These are phyloP conservation scores for Rhodotorula mucilaginosa DNA, from an alignment of 1,284 basidiomycete species.

Conservation along the genomic window DNA sequence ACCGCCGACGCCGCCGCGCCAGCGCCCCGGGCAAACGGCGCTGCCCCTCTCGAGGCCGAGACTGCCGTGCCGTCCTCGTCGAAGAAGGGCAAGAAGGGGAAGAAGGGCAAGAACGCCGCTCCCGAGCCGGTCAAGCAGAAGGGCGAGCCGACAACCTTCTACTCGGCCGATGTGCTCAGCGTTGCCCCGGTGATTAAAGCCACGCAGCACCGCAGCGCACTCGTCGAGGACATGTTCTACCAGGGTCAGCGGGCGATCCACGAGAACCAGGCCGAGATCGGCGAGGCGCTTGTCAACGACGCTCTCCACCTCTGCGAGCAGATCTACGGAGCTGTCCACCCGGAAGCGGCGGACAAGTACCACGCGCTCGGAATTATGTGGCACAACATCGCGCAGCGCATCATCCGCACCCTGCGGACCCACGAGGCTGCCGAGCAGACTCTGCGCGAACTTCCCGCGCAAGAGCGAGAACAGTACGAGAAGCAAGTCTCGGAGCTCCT, in stretches of 20 bases:
- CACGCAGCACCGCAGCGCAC: slow-evolving; percentile 51
- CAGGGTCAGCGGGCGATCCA: slow-evolving; percentile 55
- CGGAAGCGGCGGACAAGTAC: slow-evolving; percentile 57
- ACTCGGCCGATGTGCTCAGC: slow-evolving; percentile 56
- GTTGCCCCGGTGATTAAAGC: slow-evolving; percentile 57
- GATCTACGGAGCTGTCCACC: slow-evolving; percentile 59
- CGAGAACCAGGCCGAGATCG: slow-evolving; percentile 54
- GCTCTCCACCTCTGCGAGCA: slow-evolving; percentile 58
- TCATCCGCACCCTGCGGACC: slow-evolving; percentile 29
- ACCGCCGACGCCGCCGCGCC: slow-evolving; percentile 29
- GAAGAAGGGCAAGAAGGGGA: slow-evolving; percentile 46
- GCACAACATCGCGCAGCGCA: slow-evolving; percentile 38
- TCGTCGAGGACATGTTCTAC: slow-evolving; percentile 59
- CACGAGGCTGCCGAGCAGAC: slow-evolving; percentile 40
- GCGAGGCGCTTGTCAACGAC: slow-evolving; percentile 57
- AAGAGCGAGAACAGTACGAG: slow-evolving; percentile 33
- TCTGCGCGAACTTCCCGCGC: slow-evolving; percentile 24
- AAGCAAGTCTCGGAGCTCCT: slow-evolving; percentile 26
- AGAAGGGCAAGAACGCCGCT: slow-evolving; percentile 47
- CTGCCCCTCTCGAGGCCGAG: not conserved
- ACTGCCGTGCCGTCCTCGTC: slow-evolving; percentile 4
- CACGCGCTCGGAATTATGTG: slow-evolving; percentile 40
- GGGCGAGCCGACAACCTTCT: slow-evolving; percentile 51
- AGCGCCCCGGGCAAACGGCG: not conserved
- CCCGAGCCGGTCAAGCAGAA: slow-evolving; percentile 28